phyloP scores from a whole-genome alignment of 495 filamentous ascomycete species.

The Trichoderma erinaceum region DNA sequence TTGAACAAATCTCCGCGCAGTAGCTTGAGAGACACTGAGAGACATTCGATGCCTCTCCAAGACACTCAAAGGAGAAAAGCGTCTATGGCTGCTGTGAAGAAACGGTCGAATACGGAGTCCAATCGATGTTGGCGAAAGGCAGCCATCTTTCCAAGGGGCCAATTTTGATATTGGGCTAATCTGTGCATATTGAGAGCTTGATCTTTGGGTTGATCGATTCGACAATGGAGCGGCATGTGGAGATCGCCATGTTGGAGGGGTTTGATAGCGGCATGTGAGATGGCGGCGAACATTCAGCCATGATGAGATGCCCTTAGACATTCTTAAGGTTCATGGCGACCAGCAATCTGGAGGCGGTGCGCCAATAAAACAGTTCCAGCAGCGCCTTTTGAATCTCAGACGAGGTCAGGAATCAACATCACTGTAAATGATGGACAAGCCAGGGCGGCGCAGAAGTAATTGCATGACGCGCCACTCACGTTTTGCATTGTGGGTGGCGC shows the following conservation, averaged over 20 bases:
- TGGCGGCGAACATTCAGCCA: slow-evolving; percentile 10
- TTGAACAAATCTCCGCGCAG: not conserved
- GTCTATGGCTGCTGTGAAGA: not conserved
- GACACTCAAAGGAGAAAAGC: not conserved
- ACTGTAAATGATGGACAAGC: not conserved
- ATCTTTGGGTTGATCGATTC: not conserved
- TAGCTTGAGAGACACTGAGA: not conserved
- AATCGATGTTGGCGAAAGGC: not conserved
- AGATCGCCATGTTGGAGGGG: slow-evolving; percentile 13
- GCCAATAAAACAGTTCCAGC: not conserved
- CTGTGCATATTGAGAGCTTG: not conserved
- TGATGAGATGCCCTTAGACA: slow-evolving; percentile 16
- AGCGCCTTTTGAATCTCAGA: not conserved
- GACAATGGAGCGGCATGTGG: not conserved
- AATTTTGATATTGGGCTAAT: not conserved
- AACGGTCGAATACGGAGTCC: not conserved
- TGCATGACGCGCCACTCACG: slow-evolving; percentile 16
- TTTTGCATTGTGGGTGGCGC: not conserved
- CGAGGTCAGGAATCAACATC: not conserved
- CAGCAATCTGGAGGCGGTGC: slow-evolving; percentile 4
- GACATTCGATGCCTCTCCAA: not conserved
- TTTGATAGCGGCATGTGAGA: not conserved
- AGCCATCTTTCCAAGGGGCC: not conserved
- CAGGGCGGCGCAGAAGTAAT: slow-evolving; percentile 7
- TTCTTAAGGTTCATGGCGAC: slow-evolving; percentile 15